A percentile compares a stretch with the other conserved stretches of the same genome.
phyloP scores from a whole-genome alignment of 2,329 filamentous ascomycete genomes.

The Sporothrix schenckii region DNA sequence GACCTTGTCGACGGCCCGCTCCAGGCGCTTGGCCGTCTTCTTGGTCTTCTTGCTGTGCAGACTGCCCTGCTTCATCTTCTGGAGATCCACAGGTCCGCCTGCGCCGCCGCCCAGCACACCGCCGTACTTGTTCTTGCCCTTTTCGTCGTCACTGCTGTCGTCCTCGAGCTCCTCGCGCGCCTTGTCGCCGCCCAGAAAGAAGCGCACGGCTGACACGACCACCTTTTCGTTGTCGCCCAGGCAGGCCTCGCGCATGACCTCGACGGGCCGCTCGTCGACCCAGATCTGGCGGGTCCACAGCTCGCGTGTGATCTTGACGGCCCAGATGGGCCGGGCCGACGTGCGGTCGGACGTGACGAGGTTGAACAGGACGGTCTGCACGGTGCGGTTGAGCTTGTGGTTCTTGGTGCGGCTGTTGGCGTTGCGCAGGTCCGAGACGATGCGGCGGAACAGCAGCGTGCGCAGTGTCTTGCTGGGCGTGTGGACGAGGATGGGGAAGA shows the following conservation, averaged over 20 bases:
- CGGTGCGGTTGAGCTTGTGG: slow-evolving; percentile 87
- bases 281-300: slow-evolving; percentile 96
- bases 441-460: slow-evolving; percentile 81
- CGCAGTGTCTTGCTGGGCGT: slow-evolving; percentile 86
- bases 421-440: slow-evolving; percentile 84
- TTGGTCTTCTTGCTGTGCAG: slow-evolving; percentile 96
- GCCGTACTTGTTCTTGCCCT: slow-evolving; percentile 39
- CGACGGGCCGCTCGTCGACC: slow-evolving; percentile 89
- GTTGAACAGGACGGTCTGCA: slow-evolving; percentile 92
- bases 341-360: slow-evolving; percentile 82
- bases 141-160: slow-evolving; percentile 79
- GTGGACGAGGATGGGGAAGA: slow-evolving; percentile 91
- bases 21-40: slow-evolving; percentile 78
- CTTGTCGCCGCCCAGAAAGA: slow-evolving; percentile 95
- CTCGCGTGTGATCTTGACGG: slow-evolving; percentile 91
- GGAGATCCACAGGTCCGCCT: slow-evolving; percentile 64
- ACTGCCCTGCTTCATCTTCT: slow-evolving; percentile 78
- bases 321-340: slow-evolving; percentile 89
- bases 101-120: slow-evolving; percentile 34
- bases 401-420: slow-evolving; percentile 87
- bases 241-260: slow-evolving; percentile 94
- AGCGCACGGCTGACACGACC: slow-evolving; percentile 80
- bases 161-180: slow-evolving; percentile 93
- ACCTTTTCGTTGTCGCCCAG: slow-evolving; percentile 93
- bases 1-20: slow-evolving; percentile 78